These are phyloP conservation scores for Fusarium sp. DNA, from an alignment of 2,329 filamentous ascomycete genomes.

Conservation along the genomic window DNA sequence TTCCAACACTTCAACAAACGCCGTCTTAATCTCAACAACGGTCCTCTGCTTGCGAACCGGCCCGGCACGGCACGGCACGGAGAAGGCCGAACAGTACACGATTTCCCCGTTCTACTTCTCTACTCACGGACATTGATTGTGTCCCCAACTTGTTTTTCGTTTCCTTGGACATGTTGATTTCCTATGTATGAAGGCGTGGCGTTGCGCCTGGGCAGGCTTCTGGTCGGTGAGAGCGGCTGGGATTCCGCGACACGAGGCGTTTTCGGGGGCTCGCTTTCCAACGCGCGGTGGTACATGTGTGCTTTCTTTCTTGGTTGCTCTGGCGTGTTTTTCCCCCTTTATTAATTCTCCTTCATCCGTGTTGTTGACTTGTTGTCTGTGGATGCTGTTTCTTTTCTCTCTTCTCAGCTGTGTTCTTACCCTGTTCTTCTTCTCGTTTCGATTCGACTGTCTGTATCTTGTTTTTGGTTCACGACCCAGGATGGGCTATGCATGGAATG, in stretches of 20 bases:
- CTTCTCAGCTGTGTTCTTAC: constrained; percentile 21
- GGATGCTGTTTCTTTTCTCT: constrained; percentile 2
- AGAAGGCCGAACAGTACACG: constrained; percentile 22
- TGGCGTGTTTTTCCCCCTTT: constrained; percentile 5
- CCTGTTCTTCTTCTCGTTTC: not conserved
- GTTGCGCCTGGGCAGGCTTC: constrained; percentile 47
- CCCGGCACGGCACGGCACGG: not conserved
- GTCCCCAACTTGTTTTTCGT: constrained; percentile 11
- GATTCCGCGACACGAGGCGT: constrained; percentile 45
- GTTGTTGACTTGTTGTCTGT: not conserved
- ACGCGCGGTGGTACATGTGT: constrained; percentile 10
- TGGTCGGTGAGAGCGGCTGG: constrained; percentile 56
- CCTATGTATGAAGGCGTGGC: constrained; percentile 43
- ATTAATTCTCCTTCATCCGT: constrained; percentile 1
- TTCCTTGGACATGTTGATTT: constrained; percentile 23
- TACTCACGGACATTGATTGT: constrained; percentile 15
- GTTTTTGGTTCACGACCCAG: constrained; percentile 28
- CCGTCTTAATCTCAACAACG: constrained; percentile 23
- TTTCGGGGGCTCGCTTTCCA: constrained; percentile 28
- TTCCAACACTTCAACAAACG: constrained; percentile 33
- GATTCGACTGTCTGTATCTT: constrained; percentile 8
- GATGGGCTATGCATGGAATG: constrained; percentile 17
- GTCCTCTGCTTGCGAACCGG: constrained; percentile 3
- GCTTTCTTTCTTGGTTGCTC: constrained; percentile 13
- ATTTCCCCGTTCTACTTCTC: constrained; percentile 18